These are phyloP conservation scores for Canna indica DNA, from an alignment of 176 grass and related monocot species.

Conservation along the genomic window DNA sequence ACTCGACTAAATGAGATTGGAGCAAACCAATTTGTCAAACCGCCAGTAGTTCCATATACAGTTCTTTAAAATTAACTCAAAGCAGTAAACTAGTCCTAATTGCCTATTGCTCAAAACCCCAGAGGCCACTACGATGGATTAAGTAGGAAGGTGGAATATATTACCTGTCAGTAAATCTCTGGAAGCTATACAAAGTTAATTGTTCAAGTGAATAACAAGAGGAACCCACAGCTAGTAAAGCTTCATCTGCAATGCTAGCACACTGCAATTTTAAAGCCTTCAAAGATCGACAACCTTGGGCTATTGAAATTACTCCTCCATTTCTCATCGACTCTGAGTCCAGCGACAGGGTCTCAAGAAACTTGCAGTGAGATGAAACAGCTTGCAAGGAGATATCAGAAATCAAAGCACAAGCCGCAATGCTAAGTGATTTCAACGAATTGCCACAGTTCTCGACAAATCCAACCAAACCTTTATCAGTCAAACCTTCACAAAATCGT, in stretches of 20 bases:
- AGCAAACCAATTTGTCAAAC: no score
- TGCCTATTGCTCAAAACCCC: neutral
- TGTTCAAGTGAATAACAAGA: conserved; percentile 68
- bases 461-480: conserved; percentile 68
- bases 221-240: conserved; percentile 60
- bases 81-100: neutral
- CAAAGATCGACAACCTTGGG: conserved; percentile 54
- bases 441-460: conserved; percentile 44
- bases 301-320: conserved; percentile 50
- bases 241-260: conserved; percentile 46
- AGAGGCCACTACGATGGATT: neutral
- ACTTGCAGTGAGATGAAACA: conserved; percentile 65
- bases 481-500: conserved; percentile 50
- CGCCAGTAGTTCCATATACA: neutral
- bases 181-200: conserved; percentile 59
- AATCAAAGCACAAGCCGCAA: conserved; percentile 58
- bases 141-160: conserved; percentile 1
- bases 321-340: conserved; percentile 50
- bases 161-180: conserved; percentile 82
- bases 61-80: neutral
- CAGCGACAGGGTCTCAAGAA: conserved; percentile 46
- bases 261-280: conserved; percentile 77
- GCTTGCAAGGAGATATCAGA: conserved; percentile 69
- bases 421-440: conserved; percentile 42
- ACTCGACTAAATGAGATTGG: no score